Base-by-base conservation (phyloP, 805 yeast species). In the Saccharomycopsis guyanensis region DNA sequence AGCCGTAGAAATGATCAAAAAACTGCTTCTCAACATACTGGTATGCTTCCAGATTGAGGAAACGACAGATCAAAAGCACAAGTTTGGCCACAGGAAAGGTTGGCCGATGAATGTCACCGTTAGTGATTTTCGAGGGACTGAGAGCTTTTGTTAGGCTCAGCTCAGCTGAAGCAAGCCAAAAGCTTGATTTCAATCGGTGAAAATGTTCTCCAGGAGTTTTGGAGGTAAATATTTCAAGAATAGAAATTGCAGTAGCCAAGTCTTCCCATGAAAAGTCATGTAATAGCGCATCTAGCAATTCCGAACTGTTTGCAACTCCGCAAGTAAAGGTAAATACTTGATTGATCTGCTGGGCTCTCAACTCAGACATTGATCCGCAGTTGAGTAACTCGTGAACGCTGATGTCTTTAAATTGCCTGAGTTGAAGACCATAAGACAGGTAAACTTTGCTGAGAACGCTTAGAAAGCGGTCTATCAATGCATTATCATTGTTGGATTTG, bases 401-500 rank as follows among this genome's bases (percentile, higher is more conserved):
- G 32, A 27, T 27, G 13, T 27, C 32, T 13, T 27, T 27, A 8
- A 10, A 8, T 10, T 27, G 32, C 8, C 8, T 27, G 12, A 27
- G 12, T 27, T 8, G 32, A 10, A 27, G 20, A 7, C 20, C 20
- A 33, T 10, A 33, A 10, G 7, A 8, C 19, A 33, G 10, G 20
- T 33, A 33, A 7, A 33, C 10, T 15, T 18, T 15, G 7, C 20
- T 15, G 7, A 33, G 18, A 18, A 18, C 19, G 18, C 20, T 33
- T 12, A 33, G 6, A 12, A 33, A 33, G 18, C 37, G 37, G 20
- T 33, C 20, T 18, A 33, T 8, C 20, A 38, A 7, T 4, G 12
- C 19, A 20, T 43, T 37, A 20, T 43, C 42, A 24, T 43, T 36
- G 18, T 27, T 35, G 5, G 41, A 24, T 8, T 23, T 13, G 13